phyloP scores from a whole-genome alignment of 148 eudicot genomes.

The Beta vulgaris region DNA sequence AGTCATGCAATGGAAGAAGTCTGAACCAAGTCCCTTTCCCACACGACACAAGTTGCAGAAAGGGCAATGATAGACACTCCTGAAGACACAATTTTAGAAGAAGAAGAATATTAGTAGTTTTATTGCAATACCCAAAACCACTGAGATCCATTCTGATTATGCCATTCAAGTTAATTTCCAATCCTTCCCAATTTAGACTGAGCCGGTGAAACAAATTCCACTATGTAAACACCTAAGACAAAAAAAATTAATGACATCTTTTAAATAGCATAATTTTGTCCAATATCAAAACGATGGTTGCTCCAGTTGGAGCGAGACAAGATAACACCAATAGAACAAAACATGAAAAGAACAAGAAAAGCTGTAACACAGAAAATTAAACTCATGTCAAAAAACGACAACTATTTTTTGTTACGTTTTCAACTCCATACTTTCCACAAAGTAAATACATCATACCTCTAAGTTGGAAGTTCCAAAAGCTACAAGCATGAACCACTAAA shows the following conservation, averaged over 20 bases:
- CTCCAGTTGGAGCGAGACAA: background rate
- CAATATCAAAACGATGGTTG: too few species aligned
- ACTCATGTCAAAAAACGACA: background rate
- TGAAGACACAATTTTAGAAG: constrained; percentile 26
- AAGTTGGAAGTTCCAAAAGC: background rate
- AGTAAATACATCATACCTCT: background rate
- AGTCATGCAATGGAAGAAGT: constrained; percentile 93
- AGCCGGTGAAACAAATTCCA: background rate
- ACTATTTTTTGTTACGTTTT: background rate
- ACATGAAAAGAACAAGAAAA: background rate
- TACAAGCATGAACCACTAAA: background rate
- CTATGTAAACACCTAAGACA: background rate
- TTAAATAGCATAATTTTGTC: background rate
- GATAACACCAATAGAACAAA: background rate
- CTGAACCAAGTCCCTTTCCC: constrained; percentile 75
- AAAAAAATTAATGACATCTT: background rate
- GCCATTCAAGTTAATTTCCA: background rate
- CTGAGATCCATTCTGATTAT: background rate
- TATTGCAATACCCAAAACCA: background rate
- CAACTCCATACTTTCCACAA: background rate
- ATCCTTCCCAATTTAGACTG: background rate
- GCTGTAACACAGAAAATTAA: background rate
- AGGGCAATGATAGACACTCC: constrained; percentile 88
- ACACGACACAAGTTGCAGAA: constrained; percentile 87
- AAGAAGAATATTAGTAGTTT: constrained; percentile 10